Evolutionary conservation across 306 rosid genomes (phyloP).

Genomic region (Rosa lucieae): DNA sequence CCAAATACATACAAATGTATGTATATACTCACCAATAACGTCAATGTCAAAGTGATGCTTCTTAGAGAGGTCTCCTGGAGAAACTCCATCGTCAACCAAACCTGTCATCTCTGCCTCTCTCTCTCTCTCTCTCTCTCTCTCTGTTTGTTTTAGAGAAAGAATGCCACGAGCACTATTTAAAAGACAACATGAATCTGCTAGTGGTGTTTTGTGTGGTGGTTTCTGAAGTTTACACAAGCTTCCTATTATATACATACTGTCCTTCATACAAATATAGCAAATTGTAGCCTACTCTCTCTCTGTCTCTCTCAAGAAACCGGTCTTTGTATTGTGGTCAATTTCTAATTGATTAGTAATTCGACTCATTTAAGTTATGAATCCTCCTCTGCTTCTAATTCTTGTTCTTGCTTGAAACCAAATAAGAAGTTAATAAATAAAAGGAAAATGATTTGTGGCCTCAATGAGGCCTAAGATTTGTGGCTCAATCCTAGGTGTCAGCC

Average conservation of each 20-base stretch:
- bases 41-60: slow-evolving; percentile 18
- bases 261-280: neutral
- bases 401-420: too few species aligned
- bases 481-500: too few species aligned
- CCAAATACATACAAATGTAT: neutral
- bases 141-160: neutral
- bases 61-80: slow-evolving; percentile 9
- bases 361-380: neutral
- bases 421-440: neutral
- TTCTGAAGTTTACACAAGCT: neutral
- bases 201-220: neutral
- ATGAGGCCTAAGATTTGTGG: too few species aligned
- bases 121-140: neutral
- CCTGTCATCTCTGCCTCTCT: slow-evolving; percentile 18
- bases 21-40: slow-evolving; percentile 18
- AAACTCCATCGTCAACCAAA: slow-evolving; percentile 19
- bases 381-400: neutral
- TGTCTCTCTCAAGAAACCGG: neutral
- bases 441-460: too few species aligned
- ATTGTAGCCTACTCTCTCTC: neutral
- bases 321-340: neutral
- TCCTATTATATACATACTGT: neutral
- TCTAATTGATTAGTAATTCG: neutral
- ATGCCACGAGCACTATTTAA: slow-evolving; percentile 1
- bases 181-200: neutral